Percentiles rank a stretch among this genome's conserved stretches.
Evolutionary conservation across 495 filamentous ascomycete genomes (phyloP).

Genomic region (Xylaria venustula): DNA sequence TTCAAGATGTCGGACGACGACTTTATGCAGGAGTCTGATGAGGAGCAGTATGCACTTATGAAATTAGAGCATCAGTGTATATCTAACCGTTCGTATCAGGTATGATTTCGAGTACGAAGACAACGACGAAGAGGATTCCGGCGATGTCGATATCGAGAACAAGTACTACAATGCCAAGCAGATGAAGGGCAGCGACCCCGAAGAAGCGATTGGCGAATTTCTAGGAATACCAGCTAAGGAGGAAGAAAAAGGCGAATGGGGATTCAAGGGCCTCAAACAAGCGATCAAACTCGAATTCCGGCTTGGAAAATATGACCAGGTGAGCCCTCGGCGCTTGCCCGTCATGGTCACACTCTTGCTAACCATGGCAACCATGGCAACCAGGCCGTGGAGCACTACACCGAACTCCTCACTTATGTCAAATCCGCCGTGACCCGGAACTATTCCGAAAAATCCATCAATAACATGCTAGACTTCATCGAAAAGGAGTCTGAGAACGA

Average conservation of each 20-base stretch:
- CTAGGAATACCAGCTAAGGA: conserved; percentile 81
- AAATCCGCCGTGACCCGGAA: conserved; percentile 96
- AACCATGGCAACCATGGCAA: not conserved
- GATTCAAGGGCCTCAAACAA: conserved; percentile 96
- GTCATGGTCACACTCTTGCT: not conserved
- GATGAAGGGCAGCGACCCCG: conserved; percentile 81
- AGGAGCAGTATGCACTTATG: conserved; percentile 63
- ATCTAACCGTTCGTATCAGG: conserved; percentile 39
- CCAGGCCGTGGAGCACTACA: conserved; percentile 93
- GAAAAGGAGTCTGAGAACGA: conserved; percentile 87
- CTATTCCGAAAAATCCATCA: conserved; percentile 98
- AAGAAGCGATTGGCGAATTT: conserved; percentile 90
- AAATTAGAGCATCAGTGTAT: no score
- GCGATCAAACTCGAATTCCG: conserved; percentile 97
- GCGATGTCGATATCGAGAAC: conserved; percentile 95
- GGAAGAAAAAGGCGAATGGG: conserved; percentile 91
- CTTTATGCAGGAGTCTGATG: conserved; percentile 98
- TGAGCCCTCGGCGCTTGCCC: conserved; percentile 34
- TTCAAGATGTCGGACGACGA: conserved; percentile 87
- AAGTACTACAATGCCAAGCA: conserved; percentile 99
- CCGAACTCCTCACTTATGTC: conserved; percentile 94
- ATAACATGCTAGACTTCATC: conserved; percentile 98
- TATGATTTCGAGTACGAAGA: conserved; percentile 97
- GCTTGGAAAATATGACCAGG: conserved; percentile 78
- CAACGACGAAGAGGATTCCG: conserved; percentile 82